phyloP scores from a whole-genome alignment of 179 eudicot genomes.

The Silene coronaria region DNA sequence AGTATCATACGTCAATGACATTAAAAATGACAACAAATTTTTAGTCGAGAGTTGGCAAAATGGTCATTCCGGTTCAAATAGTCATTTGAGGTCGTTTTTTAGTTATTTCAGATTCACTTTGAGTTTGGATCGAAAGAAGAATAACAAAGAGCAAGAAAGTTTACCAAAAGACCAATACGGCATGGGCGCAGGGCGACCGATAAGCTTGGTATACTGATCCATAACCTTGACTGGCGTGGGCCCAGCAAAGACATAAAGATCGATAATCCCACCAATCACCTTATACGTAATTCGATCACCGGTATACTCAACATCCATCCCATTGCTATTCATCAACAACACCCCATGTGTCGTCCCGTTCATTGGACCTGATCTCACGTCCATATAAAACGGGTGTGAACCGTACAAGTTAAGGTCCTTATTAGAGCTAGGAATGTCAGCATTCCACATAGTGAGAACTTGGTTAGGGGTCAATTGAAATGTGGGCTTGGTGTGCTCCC shows the following conservation, averaged over 20 bases:
- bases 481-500: slow-evolving; percentile 66
- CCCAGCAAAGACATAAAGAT: slow-evolving; percentile 51
- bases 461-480: slow-evolving; percentile 51
- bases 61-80: background rate
- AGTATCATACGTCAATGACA: too few relatives aligned
- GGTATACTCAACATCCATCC: slow-evolving; percentile 62
- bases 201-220: slow-evolving; percentile 57
- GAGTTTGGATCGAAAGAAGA: too few relatives aligned
- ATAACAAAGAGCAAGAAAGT: too few relatives aligned
- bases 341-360: slow-evolving; percentile 46
- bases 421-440: slow-evolving; percentile 46
- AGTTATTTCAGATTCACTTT: too few relatives aligned
- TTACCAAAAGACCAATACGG: slow-evolving; percentile 73
- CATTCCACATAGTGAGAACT: slow-evolving; percentile 66
- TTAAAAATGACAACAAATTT: too few relatives aligned
- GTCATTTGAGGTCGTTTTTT: too few relatives aligned
- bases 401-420: slow-evolving; percentile 60
- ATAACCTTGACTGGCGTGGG: slow-evolving; percentile 41
- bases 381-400: slow-evolving; percentile 82
- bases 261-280: slow-evolving; percentile 63
- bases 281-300: slow-evolving; percentile 56
- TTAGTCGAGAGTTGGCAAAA: too few relatives aligned
- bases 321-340: slow-evolving; percentile 53
- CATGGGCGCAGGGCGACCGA: slow-evolving; percentile 65
- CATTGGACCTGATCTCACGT: slow-evolving; percentile 43